Evolutionary conservation across 148 eudicot species (phyloP), one percentile per base, ranked within the genome.

Genomic region (Arbutus unedo): DNA sequence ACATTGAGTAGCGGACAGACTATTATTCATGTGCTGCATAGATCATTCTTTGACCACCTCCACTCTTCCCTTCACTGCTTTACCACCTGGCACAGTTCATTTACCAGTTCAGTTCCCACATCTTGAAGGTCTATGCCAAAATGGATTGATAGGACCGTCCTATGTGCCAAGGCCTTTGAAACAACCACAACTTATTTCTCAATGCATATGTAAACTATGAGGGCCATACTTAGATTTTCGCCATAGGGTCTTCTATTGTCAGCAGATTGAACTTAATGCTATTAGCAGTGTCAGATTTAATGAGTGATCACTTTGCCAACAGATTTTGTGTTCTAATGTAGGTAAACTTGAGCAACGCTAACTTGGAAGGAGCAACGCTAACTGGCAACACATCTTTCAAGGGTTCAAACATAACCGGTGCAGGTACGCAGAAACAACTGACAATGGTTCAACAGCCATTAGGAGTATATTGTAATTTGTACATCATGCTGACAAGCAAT

Each of bases 301-400:
- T 51, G 10, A 0, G 45, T 21, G 23, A 23, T 48, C 44, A 7
- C 59, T 18, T 21, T 10, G 4, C 9, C 38, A 54, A 53, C 50
- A 73, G 64, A 16, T 71, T 50, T 53, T 57, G 56, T 55, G 18
- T 54, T 21, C 75, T 71, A 44, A 19, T 48, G 8, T 51, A 95
- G 98, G 98, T 75, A 49, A 96, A 96, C 87, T 85, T 96, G 84
- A 92, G 84, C 75, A 93, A 94, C 90, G 98, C 99, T 79, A 94
- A 94, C 91, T 89, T 96, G 85, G 99, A 96, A 91, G 98, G 99
- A 74, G 99, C 99, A 82, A 85, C 91, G 50, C 81, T 85, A 50
- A 96, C 98, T 3, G 98, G 99, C 16, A 96, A 94, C 81, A 96
- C 99, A 71, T 94, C 99, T 79, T 96, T 96, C 85, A 93, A 76